phyloP scores from a whole-genome alignment of 768 basidiomycete genomes.

The Russula compacta region DNA sequence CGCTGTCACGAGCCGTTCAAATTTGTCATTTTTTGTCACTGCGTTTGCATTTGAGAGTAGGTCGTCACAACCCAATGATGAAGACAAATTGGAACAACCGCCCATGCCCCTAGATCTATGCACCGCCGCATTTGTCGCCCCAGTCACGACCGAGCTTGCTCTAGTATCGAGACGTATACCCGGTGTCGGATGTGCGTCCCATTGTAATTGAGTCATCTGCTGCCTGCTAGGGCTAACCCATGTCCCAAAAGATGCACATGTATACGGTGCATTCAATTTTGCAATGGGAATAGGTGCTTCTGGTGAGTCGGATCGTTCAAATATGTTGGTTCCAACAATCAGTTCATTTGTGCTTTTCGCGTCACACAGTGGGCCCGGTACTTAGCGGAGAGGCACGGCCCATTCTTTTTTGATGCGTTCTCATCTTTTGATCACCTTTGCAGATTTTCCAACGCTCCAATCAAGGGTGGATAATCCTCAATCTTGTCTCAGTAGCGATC shows the following conservation, averaged over 20 bases:
- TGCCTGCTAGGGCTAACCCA: neutral
- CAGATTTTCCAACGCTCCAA: constrained; percentile 52
- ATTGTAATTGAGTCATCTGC: neutral
- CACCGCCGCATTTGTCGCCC: constrained; percentile 47
- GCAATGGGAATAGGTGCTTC: constrained; percentile 58
- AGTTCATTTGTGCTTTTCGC: neutral
- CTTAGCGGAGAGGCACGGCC: constrained; percentile 53
- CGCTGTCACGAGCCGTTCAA: constrained; percentile 38
- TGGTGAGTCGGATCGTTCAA: constrained; percentile 31
- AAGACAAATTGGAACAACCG: neutral
- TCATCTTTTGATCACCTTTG: neutral
- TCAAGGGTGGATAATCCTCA: constrained; percentile 55
- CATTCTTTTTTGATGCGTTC: neutral
- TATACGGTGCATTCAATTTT: constrained; percentile 68
- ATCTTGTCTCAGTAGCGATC: constrained; percentile 38
- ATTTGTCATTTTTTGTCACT: constrained; percentile 41
- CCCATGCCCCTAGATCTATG: constrained; percentile 43
- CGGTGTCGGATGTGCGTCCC: constrained; percentile 56
- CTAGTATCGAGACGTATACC: constrained; percentile 44
- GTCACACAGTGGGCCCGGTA: constrained; percentile 50
- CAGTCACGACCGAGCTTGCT: constrained; percentile 60
- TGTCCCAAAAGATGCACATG: constrained; percentile 48
- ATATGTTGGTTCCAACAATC: neutral
- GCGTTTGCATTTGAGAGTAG: constrained; percentile 48
- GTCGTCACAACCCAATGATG: constrained; percentile 10